Conservation (phyloP, 257 asterid genomes). For the Eustoma russellianum region DNA sequence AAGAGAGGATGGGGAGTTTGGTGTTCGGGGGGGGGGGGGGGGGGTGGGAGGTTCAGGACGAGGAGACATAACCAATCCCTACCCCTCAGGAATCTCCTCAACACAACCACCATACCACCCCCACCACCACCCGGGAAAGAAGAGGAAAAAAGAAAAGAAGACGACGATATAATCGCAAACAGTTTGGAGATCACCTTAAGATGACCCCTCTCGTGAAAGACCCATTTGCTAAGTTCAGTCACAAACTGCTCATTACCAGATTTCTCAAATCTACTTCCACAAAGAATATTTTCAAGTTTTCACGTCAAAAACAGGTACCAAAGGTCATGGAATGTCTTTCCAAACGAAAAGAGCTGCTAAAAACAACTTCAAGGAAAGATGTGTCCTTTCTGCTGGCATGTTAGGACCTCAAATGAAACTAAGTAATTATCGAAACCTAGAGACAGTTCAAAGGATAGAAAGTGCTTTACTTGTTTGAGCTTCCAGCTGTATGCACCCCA, state of each 20-base stretch:
- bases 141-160: not conserved
- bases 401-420: too few relatives aligned
- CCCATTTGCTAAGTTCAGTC: slow-evolving; percentile 73
- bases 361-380: too few relatives aligned
- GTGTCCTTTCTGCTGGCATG: too few relatives aligned
- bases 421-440: too few relatives aligned
- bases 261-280: slow-evolving; percentile 43
- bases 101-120: too few relatives aligned
- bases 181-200: slow-evolving; percentile 46
- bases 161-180: not conserved
- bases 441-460: not conserved
- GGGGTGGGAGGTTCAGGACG: not conserved
- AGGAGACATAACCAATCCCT: not conserved
- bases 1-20: too few relatives aligned
- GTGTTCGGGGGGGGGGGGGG: too few relatives aligned
- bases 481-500: slow-evolving; percentile 29
- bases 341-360: too few relatives aligned
- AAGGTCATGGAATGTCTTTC: too few relatives aligned
- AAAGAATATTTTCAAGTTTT: slow-evolving; percentile 2
- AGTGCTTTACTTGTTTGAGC: slow-evolving; percentile 18
- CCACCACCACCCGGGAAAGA: not conserved
- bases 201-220: slow-evolving; percentile 90
- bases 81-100: too few relatives aligned
- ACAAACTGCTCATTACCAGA: slow-evolving; percentile 73
- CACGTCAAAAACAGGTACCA: not conserved